Evolutionary conservation across 805 yeast species (phyloP), one percentile per base, ranked within the genome.

Genomic region (Wickerhamiella musiphila): DNA sequence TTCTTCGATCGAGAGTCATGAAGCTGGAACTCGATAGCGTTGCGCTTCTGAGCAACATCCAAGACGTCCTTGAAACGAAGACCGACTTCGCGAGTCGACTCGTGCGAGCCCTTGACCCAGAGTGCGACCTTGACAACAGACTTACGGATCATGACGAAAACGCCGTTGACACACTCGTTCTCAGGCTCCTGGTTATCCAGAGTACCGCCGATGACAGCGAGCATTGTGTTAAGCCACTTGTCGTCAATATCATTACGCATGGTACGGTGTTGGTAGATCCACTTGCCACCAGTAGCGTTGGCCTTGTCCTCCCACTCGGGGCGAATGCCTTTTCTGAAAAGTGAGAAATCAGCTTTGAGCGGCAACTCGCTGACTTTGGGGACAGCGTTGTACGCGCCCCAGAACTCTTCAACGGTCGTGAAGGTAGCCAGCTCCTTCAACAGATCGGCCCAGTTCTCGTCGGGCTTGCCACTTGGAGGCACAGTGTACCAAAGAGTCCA

Each of bases 401-500:
- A 90, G 63, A 90, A 90, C 57, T 86, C 95, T 63, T 90, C 98
- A 32, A 90, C 96, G n/a, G 94, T 73, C 34, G 73, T 68, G 48
- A 90, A 82, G 16, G 92, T 71, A 46, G 83, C 86, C 32, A 90
- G 92, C 36, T 94, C 92, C 62, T 83, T 83, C 51, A 90, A 67
- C 43, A 83, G 67, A 51, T 84, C 93, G 34, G 81, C 69, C 96
- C 96, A 86, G 48, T 81, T 72, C 60, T 82, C 93, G 43, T 63
- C 62, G 22, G 42, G 39, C 43, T 63, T 65, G n/a, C n/a, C n/a
- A 38, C 73, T 70, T 39, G 81, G 74, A 39, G 98, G 96, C 63
- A 83, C 83, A 38, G 93, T 79, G 67, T 82, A 90, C 98, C 98
- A 86, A 51, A 86, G 68, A 15, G 96, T 82, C 95, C 94, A 86